phyloP scores from a whole-genome alignment of 805 yeast species.

The Metschnikowia drakensbergensis region DNA sequence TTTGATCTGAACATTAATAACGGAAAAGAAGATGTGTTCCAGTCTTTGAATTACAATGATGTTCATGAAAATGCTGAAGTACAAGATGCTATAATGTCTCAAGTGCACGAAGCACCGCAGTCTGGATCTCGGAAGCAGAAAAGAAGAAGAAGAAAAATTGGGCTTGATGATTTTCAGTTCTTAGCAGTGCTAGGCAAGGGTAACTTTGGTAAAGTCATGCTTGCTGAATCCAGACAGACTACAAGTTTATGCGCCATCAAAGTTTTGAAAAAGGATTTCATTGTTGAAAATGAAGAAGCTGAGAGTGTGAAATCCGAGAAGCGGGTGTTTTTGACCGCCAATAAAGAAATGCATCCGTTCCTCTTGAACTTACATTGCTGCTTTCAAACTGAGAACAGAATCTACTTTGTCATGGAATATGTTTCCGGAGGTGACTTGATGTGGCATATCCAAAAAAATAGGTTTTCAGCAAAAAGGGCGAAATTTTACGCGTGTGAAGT shows the following conservation, averaged over 20 bases:
- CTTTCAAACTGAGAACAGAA: conserved; percentile 96
- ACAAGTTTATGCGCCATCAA: conserved; percentile 87
- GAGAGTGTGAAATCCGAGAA: conserved; percentile 94
- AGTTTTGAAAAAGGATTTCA: conserved; percentile 92
- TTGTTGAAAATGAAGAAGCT: conserved; percentile 92
- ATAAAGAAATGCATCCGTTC: conserved; percentile 88
- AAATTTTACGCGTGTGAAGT: conserved; percentile 98
- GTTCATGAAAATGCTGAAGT: conserved; percentile 3
- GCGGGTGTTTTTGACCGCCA: conserved; percentile 81
- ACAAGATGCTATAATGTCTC: not conserved
- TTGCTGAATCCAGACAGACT: conserved; percentile 88
- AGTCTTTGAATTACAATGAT: conserved; percentile 29
- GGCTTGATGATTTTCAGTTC: conserved; percentile 91
- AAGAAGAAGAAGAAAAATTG: conserved; percentile 64
- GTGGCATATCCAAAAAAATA: conserved; percentile 97
- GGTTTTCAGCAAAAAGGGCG: conserved; percentile 86
- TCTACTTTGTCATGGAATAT: conserved; percentile 97
- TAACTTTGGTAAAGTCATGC: conserved; percentile 96
- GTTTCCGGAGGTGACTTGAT: conserved; percentile 97
- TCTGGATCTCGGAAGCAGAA: conserved; percentile 25
- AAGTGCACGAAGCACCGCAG: not conserved
- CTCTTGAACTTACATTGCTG: conserved; percentile 87
- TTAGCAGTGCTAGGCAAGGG: conserved; percentile 97
- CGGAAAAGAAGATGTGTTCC: conserved; percentile 10
- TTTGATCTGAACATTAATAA: conserved; percentile 7